Conservation (phyloP, 2,329 filamentous ascomycete species). For the Drechslerella coelobrocha region DNA sequence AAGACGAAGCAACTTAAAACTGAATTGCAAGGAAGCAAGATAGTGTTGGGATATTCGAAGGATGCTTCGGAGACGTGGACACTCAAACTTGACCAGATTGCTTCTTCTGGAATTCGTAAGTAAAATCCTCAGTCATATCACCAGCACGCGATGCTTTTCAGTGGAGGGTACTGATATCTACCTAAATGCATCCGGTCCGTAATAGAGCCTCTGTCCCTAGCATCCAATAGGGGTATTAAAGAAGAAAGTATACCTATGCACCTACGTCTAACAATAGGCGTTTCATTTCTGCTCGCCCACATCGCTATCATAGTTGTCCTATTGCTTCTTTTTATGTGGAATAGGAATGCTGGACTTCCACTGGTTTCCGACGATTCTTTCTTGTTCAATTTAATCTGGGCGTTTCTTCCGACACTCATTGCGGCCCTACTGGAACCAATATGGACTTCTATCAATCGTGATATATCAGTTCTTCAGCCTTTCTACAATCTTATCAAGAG, state of each 20-base stretch:
- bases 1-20: constrained; percentile 7
- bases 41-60: constrained; percentile 1
- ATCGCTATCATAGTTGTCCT: not conserved
- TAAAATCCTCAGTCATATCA: not conserved
- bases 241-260: constrained; percentile 18
- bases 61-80: not conserved
- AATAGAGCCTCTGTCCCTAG: no score
- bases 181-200: no score
- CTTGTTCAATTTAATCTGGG: constrained; percentile 25
- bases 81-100: constrained; percentile 17
- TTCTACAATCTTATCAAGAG: constrained; percentile 28
- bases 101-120: not conserved
- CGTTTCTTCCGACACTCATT: constrained; percentile 19
- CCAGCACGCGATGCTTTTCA: no score
- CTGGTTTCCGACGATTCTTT: constrained; percentile 3
- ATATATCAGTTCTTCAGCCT: constrained; percentile 24
- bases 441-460: constrained; percentile 24
- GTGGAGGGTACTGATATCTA: no score
- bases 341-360: constrained; percentile 4
- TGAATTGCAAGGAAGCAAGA: not conserved
- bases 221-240: not conserved
- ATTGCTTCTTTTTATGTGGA: constrained; percentile 4
- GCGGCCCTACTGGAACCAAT: constrained; percentile 20
- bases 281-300: constrained; percentile 2
- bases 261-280: not conserved